A percentile compares a stretch with the other conserved stretches of the same genome.
These are phyloP conservation scores for Mortierella sp. DNA, from an alignment of 371 early-diverging fungal species.

Conservation along the genomic window DNA sequence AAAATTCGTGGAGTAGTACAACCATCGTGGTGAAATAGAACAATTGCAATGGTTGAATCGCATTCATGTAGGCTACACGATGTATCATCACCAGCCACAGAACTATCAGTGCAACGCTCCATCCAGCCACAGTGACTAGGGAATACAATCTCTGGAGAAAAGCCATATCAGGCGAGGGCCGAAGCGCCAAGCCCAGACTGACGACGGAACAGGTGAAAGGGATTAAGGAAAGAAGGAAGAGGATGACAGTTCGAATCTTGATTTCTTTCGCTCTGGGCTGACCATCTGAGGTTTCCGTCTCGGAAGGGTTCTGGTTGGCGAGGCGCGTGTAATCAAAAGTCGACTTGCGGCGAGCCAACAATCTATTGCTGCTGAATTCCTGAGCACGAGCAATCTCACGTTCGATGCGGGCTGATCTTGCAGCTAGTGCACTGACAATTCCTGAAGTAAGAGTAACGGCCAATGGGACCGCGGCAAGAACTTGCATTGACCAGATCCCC, in stretches of 20 bases:
- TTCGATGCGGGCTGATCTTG: conserved; percentile 20
- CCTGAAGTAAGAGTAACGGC: conserved; percentile 17
- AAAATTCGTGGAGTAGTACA: conserved; percentile 29
- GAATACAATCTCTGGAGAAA: conserved; percentile 20
- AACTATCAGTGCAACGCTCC: conserved; percentile 17
- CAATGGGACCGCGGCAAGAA: conserved; percentile 35
- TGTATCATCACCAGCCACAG: conserved; percentile 31
- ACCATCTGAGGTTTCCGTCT: neutral
- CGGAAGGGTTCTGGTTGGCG: conserved; percentile 2
- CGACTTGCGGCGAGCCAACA: conserved; percentile 34
- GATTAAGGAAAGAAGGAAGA: conserved; percentile 30
- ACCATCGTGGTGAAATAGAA: conserved; percentile 29
- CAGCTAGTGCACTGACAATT: conserved; percentile 24
- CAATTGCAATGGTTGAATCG: conserved; percentile 49
- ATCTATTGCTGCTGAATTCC: neutral
- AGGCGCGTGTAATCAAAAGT: conserved; percentile 48
- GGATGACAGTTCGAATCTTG: conserved; percentile 30
- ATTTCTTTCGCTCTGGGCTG: conserved; percentile 40
- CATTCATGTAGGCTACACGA: conserved; percentile 23
- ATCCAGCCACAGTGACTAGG: conserved; percentile 20
- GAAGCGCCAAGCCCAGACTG: conserved; percentile 21
- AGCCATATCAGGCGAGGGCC: conserved; percentile 7
- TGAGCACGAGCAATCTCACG: conserved; percentile 14
- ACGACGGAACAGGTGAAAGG: conserved; percentile 18
- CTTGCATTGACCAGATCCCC: conserved; percentile 27